Base-by-base conservation (phyloP, 352 stramenopile genomes). In the Globisporangium sylvaticum region DNA sequence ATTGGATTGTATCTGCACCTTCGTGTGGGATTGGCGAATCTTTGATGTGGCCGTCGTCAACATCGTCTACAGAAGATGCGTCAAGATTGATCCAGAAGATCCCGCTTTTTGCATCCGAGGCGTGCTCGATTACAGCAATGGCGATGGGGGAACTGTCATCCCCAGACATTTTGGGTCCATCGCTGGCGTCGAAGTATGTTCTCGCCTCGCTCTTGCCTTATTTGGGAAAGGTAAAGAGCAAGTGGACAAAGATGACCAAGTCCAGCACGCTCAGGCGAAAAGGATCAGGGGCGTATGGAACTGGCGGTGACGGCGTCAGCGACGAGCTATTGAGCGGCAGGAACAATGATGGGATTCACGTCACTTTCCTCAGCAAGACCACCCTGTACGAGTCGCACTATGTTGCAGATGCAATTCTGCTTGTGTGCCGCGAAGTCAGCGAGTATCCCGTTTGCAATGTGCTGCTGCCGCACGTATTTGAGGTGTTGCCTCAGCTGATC, bases 341-440 rank as follows among this genome's bases (percentile, higher is more conserved):
- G 12, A 71, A 74, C 61, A 67, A 68, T 15, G 67, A 74, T 52
- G 77, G 83, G 4, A 84, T 93, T 58, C 85, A 93, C 48, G 67
- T 90, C 4, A 88, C 85, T 7, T 91, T 87, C 58, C 58, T 88
- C 54, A 70, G 62, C 55, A 91, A 91, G 66, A 32, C 78, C 8
- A 76, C 75, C 37, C 48, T 93, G 46, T 90, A 91, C 34, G 80
- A 90, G 61, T 75, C 69, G 8, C 83, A 93, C 62, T 75, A 82
- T n/a, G 66, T 89, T n/a, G 85, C 81, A 0, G 83, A 93, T 58
- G 75, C 85, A 20, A 55, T 90, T 15, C 67, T 93, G 8, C 68
- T 90, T 39, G 72, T 91, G 20, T 91, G 83, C 39, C 79, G 78
- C 34, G 85, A 91, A 56, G 39, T 90, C 25, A 75, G 81, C 15